Evolutionary conservation across 164 flowering plant species (phyloP).

Genomic region (Malania oleifera): DNA sequence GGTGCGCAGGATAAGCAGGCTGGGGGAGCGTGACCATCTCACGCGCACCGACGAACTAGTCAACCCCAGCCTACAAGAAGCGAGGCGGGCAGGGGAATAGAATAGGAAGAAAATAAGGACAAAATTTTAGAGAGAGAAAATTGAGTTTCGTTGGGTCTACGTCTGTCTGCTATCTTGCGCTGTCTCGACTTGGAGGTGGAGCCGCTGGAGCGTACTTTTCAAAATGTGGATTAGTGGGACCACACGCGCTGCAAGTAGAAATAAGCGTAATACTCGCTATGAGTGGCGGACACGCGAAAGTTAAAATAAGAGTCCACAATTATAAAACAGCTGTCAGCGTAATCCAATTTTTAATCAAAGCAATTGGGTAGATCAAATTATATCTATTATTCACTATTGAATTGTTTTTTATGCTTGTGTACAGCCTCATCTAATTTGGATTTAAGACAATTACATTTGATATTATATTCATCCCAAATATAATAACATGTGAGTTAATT

Average conservation of each 20-base stretch:
- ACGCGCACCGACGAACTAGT: background rate
- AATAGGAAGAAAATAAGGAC: background rate
- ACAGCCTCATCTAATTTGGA: too few species aligned
- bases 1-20: background rate
- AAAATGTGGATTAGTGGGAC: background rate
- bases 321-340: too few species aligned
- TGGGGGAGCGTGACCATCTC: background rate
- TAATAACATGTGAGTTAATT: too few species aligned
- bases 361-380: too few species aligned
- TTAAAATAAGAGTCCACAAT: too few species aligned
- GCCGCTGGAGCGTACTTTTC: background rate
- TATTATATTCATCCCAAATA: too few species aligned
- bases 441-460: too few species aligned
- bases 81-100: background rate
- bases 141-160: slow-evolving; percentile 17
- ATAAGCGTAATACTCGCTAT: too few species aligned
- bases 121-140: background rate
- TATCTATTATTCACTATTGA: too few species aligned
- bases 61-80: background rate
- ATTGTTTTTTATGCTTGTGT: too few species aligned
- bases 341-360: too few species aligned
- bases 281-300: too few species aligned
- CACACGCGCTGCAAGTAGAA: background rate
- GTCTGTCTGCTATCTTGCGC: slow-evolving; percentile 19
- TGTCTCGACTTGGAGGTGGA: slow-evolving; percentile 2